These are phyloP conservation scores for Citrus inodora DNA, from an alignment of 345 rosid species.

Conservation along the genomic window DNA sequence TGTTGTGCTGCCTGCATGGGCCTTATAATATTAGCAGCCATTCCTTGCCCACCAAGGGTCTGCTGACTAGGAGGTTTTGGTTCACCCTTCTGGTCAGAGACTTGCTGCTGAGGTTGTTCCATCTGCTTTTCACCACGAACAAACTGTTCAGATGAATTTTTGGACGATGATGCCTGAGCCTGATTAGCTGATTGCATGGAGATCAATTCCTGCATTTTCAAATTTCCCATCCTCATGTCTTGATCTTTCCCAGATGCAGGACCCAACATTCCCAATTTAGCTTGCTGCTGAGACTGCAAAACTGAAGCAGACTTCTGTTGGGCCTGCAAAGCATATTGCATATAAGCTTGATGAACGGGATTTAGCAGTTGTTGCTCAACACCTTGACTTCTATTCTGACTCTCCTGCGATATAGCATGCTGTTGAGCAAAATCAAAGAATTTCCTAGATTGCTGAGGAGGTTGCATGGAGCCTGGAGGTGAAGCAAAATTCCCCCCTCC, in stretches of 20 bases:
- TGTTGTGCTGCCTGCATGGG: slow-evolving; percentile 68
- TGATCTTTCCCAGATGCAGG: slow-evolving; percentile 60
- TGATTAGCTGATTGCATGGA: slow-evolving; percentile 73
- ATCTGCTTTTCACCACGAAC: slow-evolving; percentile 59
- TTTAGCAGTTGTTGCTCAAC: slow-evolving; percentile 61
- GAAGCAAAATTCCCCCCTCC: slow-evolving; percentile 64
- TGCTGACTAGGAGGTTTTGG: slow-evolving; percentile 47
- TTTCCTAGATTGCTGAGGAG: slow-evolving; percentile 77
- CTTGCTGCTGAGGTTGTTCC: slow-evolving; percentile 51
- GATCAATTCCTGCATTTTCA: slow-evolving; percentile 78
- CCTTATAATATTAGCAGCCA: slow-evolving; percentile 55
- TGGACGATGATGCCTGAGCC: slow-evolving; percentile 80
- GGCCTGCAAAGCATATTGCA: slow-evolving; percentile 71
- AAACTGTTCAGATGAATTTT: slow-evolving; percentile 61
- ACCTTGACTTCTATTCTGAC: slow-evolving; percentile 55
- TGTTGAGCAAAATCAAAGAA: slow-evolving; percentile 74
- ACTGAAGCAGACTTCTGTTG: slow-evolving; percentile 61
- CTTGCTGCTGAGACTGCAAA: slow-evolving; percentile 62
- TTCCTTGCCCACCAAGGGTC: slow-evolving; percentile 48
- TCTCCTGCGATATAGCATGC: slow-evolving; percentile 68
- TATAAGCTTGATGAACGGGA: slow-evolving; percentile 84
- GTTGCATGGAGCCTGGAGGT: slow-evolving; percentile 70
- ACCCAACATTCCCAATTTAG: slow-evolving; percentile 68
- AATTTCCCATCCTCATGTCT: slow-evolving; percentile 54
- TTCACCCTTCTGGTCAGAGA: slow-evolving; percentile 64